Evolutionary conservation across 192 early-diverging fungal genomes (phyloP), one percentile per base, ranked within the genome.

Genomic region (Diversispora epigaea): DNA sequence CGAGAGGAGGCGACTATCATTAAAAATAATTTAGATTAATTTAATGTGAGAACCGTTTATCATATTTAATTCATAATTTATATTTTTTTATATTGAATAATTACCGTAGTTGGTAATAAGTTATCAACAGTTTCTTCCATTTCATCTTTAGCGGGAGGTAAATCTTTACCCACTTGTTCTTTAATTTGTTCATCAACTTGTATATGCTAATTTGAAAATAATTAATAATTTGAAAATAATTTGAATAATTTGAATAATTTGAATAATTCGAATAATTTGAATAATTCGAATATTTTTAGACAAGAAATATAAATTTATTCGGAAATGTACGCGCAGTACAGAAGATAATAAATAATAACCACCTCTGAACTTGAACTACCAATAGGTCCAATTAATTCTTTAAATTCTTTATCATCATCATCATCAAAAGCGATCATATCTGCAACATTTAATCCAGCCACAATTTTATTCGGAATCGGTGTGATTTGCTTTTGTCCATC

Each of bases 371-470:
- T 32, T 32, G 25, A 32, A 32, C 25, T 32, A 19, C 15, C 15
- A 55, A 78, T 41, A 1, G 78, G 71, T 19, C 77, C 81, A 66
- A 83, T 68, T 12, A 79, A 64, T 39, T 76, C 79, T 6, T 67
- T 62, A 4, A 78, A 58, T 6, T 78, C 68, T 4, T 73, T 21
- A 46, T 79, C 78, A 44, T 83, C 79, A 41, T 73, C 39, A 46
- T 79, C 78, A 44, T 83, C 79, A 41, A 75, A 76, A 10, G 79
- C 25, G 8, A 83, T 58, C 41, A 84, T 76, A 54, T 84, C 83
- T 12, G 77, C 55, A 72, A 82, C 80, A 58, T 78, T 82, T 66
- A 84, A 76, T 32, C 72, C 49, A 3, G 76, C 66, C 3, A 62
- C 67, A 15, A 19, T n/a, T 43, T 65, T 44, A 21, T 46, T 66